These are phyloP conservation scores for Rhodotorula sp. DNA, from an alignment of 1,284 basidiomycete species.

Conservation along the genomic window DNA sequence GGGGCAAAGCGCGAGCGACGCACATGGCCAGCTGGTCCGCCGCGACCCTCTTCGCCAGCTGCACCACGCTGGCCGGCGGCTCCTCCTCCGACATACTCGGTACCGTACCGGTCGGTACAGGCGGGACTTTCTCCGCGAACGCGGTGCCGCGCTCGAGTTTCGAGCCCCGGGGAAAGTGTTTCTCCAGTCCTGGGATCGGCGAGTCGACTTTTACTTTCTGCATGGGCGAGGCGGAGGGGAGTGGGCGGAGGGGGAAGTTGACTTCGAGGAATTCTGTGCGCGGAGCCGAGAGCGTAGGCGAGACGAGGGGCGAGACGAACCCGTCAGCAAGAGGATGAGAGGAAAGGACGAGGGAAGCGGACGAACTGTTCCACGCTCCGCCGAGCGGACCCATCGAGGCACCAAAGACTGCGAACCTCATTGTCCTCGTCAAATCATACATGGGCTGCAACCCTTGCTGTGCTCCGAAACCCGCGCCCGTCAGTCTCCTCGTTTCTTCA, in stretches of 20 bases:
- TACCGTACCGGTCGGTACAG: not conserved
- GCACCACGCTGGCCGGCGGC: conserved; percentile 10
- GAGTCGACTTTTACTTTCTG: conserved; percentile 29
- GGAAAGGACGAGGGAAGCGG: not conserved
- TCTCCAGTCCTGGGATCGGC: conserved; percentile 35
- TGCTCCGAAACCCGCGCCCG: no score
- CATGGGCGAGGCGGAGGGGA: conserved; percentile 17
- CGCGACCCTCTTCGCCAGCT: conserved; percentile 37
- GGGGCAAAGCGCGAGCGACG: not conserved
- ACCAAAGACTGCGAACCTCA: conserved; percentile 33
- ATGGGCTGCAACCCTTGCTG: conserved; percentile 2
- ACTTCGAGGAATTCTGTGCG: conserved; percentile 39
- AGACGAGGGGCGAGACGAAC: not conserved
- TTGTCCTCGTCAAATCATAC: conserved; percentile 25
- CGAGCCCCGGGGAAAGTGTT: conserved; percentile 28
- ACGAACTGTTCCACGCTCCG: conserved; percentile 39
- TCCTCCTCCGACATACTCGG: not conserved
- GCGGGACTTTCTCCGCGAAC: not conserved
- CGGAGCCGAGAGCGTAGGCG: not conserved
- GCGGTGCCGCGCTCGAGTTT: conserved; percentile 25
- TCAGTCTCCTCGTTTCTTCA: not conserved
- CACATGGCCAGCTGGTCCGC: conserved; percentile 40
- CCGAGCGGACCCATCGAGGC: conserved; percentile 39
- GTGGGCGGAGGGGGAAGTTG: conserved; percentile 35
- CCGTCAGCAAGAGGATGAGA: not conserved